Evolutionary conservation across 2,329 filamentous ascomycete species (phyloP), one percentile per base, ranked within the genome.

Genomic region (Aspergillus spinulosporus): DNA sequence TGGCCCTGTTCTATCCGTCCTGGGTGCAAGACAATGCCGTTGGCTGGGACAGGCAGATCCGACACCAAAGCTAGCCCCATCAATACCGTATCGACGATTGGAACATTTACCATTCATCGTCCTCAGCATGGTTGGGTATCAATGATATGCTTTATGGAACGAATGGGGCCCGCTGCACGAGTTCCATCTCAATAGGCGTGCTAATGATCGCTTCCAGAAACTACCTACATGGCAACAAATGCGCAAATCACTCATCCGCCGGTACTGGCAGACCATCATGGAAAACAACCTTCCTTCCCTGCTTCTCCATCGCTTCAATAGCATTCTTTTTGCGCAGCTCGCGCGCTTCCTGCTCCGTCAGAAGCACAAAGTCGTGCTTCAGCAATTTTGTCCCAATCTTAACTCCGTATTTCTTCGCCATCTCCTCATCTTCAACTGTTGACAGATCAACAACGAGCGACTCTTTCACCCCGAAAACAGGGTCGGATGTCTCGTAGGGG

Each of bases 401-500:
- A 26, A 69, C 66, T 9, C 44, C 44, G 49, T 70, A 68, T 45
- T 64, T 61, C n/a, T 59, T 59, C 2, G 66, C 64, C 51, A 62
- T 62, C 7, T 59, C 59, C 44, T 62, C 61, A 46, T 66, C 62
- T 11, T 60, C 59, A 7, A 64, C 63, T n/a, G 57, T 63, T 6
- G 53, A 56, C 5, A 66, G 49, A 9, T 68, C 67, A 39, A 71
- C 66, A 7, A 70, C 59, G 28, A 71, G 54, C 6, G 58, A 60
- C 40, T 68, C 63, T 52, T 71, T 71, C 32, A 71, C 68, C 5
- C 68, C 68, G 47, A 71, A 71, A 12, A 71, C 68, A 0, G 68
- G 62, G 49, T 71, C 68, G 4, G 62, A 65, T 7, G 61, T 62
- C 50, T 67, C 65, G 52, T 68, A 71, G 2, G 63, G 65, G 49